Base-by-base conservation (phyloP, 805 yeast genomes). In the Saturnispora ahearnii region DNA sequence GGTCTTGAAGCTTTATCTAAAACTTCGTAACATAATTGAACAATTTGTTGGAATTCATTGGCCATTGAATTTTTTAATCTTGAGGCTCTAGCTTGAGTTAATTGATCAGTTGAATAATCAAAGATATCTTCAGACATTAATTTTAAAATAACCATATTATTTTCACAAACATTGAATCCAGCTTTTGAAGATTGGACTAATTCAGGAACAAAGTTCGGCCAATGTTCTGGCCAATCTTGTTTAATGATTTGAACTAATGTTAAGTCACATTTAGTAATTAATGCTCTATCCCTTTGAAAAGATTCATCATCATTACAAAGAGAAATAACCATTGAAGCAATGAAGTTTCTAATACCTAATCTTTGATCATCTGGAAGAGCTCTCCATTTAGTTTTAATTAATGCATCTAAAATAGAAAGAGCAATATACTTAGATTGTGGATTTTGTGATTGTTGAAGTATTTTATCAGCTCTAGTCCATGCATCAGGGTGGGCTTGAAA, bases 161-260 rank as follows among this genome's bases (percentile, higher is more conserved):
- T 93, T 68, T 93, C 99, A 71, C 99, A 93, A 47, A 93, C 96
- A 61, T 89, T 91, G 66, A 86, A 80, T 22, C 93, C 83, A 12
- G 91, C 80, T 55, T 87, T 79, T 43, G 95, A 82, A 55, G 95
- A 83, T 53, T 76, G 78, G 44, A 91, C 93, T 50, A 93, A 78
- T 65, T 93, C 99, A 15, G 96, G 96, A 46, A 93, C 85, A 61
- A 93, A 93, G 60, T 84, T 86, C 18, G 98, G 98, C 99, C 99
- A 93, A 65, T 90, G 86, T 59, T 83, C 87, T 32, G 99, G 99
- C 99, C 99, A 93, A 65, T 93, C 99, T 69, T 93, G 98, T 62
- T 93, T 93, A 62, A 93, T 78, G 47, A 93, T 83, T 62, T 90
- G 95, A 34, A 93, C 99, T 60, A 93, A 73, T 13, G 98, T 91